phyloP scores from a whole-genome alignment of 768 basidiomycete species.

The Pleurotus djamor region DNA sequence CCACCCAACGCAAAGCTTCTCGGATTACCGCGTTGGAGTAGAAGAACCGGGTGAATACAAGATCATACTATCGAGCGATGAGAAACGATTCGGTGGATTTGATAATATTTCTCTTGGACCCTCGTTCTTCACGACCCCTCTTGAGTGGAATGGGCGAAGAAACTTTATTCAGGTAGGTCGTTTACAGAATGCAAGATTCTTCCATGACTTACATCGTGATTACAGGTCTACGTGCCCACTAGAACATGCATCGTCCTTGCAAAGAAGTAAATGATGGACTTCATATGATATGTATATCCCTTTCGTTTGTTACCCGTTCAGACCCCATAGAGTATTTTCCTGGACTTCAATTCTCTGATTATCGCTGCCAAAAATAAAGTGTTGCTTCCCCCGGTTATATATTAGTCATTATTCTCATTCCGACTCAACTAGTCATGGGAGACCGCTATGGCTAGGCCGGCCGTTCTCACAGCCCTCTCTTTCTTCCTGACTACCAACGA shows the following conservation, averaged over 20 bases:
- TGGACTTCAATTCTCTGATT: too few species aligned
- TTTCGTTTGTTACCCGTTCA: not conserved
- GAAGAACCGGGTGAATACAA: constrained; percentile 83
- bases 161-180: constrained; percentile 89
- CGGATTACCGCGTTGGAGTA: constrained; percentile 92
- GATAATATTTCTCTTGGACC: constrained; percentile 67
- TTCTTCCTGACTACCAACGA: too few species aligned
- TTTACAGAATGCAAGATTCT: too few species aligned
- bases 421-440: too few species aligned
- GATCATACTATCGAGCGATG: constrained; percentile 81
- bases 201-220: not conserved
- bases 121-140: constrained; percentile 75
- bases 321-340: not conserved
- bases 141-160: constrained; percentile 91
- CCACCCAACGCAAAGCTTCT: constrained; percentile 86
- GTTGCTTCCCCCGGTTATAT: too few species aligned
- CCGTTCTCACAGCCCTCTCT: too few species aligned
- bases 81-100: constrained; percentile 88
- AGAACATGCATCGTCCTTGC: constrained; percentile 67
- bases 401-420: too few species aligned
- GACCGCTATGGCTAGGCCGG: too few species aligned
- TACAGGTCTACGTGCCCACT: constrained; percentile 71
- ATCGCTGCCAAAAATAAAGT: too few species aligned
- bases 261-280: constrained; percentile 20
- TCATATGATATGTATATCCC: not conserved